Evolutionary conservation across 306 rosid species (phyloP).

Genomic region (Pueraria montana): DNA sequence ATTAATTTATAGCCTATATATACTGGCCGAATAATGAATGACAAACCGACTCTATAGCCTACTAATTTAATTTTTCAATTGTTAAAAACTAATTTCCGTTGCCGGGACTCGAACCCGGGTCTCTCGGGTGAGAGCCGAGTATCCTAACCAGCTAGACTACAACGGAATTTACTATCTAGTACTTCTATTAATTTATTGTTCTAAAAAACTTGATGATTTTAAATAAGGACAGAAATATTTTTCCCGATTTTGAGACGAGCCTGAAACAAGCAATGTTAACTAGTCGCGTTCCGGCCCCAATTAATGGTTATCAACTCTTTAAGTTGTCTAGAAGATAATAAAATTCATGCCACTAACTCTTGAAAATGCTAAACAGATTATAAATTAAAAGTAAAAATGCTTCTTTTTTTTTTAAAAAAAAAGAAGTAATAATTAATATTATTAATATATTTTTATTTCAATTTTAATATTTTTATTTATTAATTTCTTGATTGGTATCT

Average conservation of each 20-base stretch:
- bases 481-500: too few relatives aligned
- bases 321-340: not conserved
- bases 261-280: not conserved
- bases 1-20: too few relatives aligned
- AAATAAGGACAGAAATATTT: too few relatives aligned
- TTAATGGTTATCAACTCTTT: not conserved
- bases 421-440: not conserved
- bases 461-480: too few relatives aligned
- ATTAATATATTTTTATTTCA: not conserved
- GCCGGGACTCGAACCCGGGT: slow-evolving; percentile 15
- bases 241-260: not conserved
- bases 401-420: not conserved
- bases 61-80: too few relatives aligned
- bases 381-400: not conserved
- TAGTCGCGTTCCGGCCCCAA: not conserved
- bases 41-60: too few relatives aligned
- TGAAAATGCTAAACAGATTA: not conserved
- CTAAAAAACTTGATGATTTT: too few relatives aligned
- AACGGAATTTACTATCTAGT: not conserved
- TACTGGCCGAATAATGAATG: too few relatives aligned
- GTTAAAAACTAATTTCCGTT: too few relatives aligned
- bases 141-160: slow-evolving; percentile 26
- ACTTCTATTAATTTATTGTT: too few relatives aligned
- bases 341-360: not conserved
- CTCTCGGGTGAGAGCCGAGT: slow-evolving; percentile 34